Conservation (phyloP, 1,284 basidiomycete species). For the Irpex sp. region DNA sequence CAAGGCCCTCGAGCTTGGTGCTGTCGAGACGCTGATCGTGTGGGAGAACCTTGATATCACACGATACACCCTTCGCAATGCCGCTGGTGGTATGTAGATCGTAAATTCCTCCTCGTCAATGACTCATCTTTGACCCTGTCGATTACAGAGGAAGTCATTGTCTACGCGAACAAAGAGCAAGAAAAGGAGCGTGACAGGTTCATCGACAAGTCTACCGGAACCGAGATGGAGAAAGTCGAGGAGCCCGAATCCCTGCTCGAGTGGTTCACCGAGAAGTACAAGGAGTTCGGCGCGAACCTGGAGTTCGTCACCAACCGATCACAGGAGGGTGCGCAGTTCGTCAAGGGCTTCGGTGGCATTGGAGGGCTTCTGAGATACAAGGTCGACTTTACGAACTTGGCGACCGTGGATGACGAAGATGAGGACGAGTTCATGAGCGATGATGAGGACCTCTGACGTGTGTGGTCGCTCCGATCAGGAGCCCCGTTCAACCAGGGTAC, state of each 20-base stretch:
- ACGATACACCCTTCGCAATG: slow-evolving; percentile 82
- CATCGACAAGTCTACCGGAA: slow-evolving; percentile 88
- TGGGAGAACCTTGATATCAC: slow-evolving; percentile 96
- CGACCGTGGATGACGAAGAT: slow-evolving; percentile 64
- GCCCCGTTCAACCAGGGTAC: slow-evolving; percentile 54
- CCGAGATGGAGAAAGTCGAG: slow-evolving; percentile 87
- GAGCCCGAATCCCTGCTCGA: slow-evolving; percentile 87
- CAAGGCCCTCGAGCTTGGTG: slow-evolving; percentile 94
- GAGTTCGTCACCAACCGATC: slow-evolving; percentile 87
- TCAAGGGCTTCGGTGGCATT: slow-evolving; percentile 98
- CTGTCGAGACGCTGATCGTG: slow-evolving; percentile 95
- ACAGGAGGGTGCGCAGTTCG: slow-evolving; percentile 98
- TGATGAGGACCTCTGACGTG: slow-evolving; percentile 80
- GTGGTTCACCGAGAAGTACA: slow-evolving; percentile 99
- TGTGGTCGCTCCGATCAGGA: slow-evolving; percentile 70
- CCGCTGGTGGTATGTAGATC: slow-evolving; percentile 69
- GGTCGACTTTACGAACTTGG: slow-evolving; percentile 84
- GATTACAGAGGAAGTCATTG: slow-evolving; percentile 69
- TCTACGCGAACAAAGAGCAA: slow-evolving; percentile 76
- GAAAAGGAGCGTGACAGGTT: slow-evolving; percentile 93
- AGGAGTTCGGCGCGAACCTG: slow-evolving; percentile 92
- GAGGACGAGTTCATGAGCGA: slow-evolving; percentile 80
- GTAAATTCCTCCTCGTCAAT: background rate
- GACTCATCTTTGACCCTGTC: background rate
- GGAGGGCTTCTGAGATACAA: slow-evolving; percentile 94